Evolutionary conservation across 2,329 filamentous ascomycete genomes (phyloP), one percentile per base, ranked within the genome.

Genomic region (Aspergillus sp.): DNA sequence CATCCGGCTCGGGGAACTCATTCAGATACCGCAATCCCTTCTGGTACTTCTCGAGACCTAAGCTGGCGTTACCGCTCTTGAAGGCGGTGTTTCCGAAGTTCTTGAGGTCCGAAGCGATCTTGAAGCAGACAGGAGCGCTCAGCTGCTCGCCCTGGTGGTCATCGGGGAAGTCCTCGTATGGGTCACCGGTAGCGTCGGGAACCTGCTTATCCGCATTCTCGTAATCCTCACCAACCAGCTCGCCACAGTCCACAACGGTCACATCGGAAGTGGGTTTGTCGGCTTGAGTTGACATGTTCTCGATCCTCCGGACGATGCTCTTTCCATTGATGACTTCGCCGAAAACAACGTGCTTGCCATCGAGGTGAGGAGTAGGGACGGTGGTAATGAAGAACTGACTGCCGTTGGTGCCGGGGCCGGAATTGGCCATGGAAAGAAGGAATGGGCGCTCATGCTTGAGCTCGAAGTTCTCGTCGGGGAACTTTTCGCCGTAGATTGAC

Each of bases 311-410:
- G 38, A 98, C 87, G 43, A 97, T 82, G 64, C 91, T 93, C 84
- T 97, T 98, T 73, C 95, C 95, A 64, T 89, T 91, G 73, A 97
- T 86, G 59, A 98, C 94, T 76, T 97, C 90, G 66, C 95, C 95
- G 71, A 97, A 99, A 25, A 99, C 93, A 51, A 98, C 95, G 80
- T 99, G 94, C 84, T 99, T 99, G 76, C 88, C 88, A 77, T 99
- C 93, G 45, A 98, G 87, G 77, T 98, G 95, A 52, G 93, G 93
- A 15, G 95, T 98, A n/a, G 89, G 85, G 31, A 97, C 92, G 17
- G 95, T 98, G 53, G 95, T 99, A 71, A 98, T 84, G 85, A 99
- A 99, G 86, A 99, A 99, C 75, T 99, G 95, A 54, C 91, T 96
- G 73, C 95, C 95, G 77, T 99, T 99, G 77, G 95, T 97, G 71